Evolutionary conservation across 352 stramenopile species (phyloP), one percentile per base, ranked within the genome.

Genomic region (Phytophthora kernoviae): DNA sequence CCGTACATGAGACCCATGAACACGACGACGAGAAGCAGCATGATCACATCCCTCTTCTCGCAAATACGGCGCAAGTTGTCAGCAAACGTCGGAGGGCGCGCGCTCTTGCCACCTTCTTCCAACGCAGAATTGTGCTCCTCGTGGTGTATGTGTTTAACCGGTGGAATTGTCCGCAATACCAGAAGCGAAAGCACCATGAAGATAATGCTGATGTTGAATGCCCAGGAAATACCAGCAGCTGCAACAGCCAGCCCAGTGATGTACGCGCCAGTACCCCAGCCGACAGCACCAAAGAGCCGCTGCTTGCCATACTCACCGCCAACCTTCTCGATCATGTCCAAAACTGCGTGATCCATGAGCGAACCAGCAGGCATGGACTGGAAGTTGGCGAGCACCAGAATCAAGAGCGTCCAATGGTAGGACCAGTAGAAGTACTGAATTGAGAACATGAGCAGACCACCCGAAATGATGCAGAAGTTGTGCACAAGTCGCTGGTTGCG

Each of bases 251-350:
- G 47, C 0, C 80, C 80, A 0, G 79, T 76, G 30, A 90, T 54
- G 61, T 90, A 91, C 0, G 79, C 82, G 15, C 59, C 62, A 5
- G 54, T 30, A 9, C 82, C 82, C 59, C 74, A 91, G 32, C 82
- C 82, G 12, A 91, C 65, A 6, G 82, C 73, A n/a, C 79, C 80
- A 59, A 88, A 89, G 24, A 91, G 76, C 1, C 82, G 71, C 69
- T 91, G 82, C 67, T 89, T 90, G 68, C 82, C 82, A 42, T 91
- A 91, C 49, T 90, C 82, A n/a, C 77, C 78, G n/a, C 82, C 79
- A 36, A 84, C 70, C 42, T 84, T 81, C 46, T 71, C 59, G 22
- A 91, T 75, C 71, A 91, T 70, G 24, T 84, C 69, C 18, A 91
- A 61, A 24, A 89, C 69, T 2, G 82, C 78, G 55, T 88, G 78